Evolutionary conservation across 2,329 filamentous ascomycete genomes (phyloP).

Genomic region (Hypoxylon sp.): DNA sequence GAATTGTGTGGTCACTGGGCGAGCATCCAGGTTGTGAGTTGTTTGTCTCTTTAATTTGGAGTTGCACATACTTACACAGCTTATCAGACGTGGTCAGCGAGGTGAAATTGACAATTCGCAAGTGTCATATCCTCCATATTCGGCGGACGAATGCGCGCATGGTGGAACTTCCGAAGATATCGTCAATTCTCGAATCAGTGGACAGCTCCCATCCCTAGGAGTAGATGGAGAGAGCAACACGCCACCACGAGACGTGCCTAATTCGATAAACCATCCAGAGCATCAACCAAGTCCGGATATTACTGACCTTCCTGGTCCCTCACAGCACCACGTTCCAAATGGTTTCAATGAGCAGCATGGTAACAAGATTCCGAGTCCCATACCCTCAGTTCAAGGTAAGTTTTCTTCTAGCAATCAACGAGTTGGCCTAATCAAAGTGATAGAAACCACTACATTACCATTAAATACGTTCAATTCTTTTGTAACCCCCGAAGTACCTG

Average conservation of each 20-base stretch:
- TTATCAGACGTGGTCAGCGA: constrained; percentile 44
- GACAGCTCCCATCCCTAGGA: constrained; percentile 34
- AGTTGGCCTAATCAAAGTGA: constrained; percentile 10
- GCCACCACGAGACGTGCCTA: constrained; percentile 22
- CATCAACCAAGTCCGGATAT: constrained; percentile 13
- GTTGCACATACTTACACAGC: constrained; percentile 14
- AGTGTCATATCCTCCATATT: constrained; percentile 44
- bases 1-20: constrained; percentile 52
- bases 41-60: neutral
- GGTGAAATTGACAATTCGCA: constrained; percentile 43
- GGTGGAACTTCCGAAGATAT: constrained; percentile 43
- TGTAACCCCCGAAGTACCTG: constrained; percentile 32
- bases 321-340: constrained; percentile 17
- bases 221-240: constrained; percentile 26
- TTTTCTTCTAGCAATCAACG: neutral
- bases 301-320: constrained; percentile 14
- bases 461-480: constrained; percentile 37
- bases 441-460: constrained; percentile 33
- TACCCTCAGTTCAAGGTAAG: constrained; percentile 36
- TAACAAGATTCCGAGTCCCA: constrained; percentile 30
- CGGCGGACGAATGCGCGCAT: constrained; percentile 40
- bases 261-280: constrained; percentile 21
- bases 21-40: constrained; percentile 52
- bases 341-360: constrained; percentile 27
- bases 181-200: constrained; percentile 43